Conservation (phyloP, 1,284 basidiomycete species). For the Tilletiaria anomala region DNA sequence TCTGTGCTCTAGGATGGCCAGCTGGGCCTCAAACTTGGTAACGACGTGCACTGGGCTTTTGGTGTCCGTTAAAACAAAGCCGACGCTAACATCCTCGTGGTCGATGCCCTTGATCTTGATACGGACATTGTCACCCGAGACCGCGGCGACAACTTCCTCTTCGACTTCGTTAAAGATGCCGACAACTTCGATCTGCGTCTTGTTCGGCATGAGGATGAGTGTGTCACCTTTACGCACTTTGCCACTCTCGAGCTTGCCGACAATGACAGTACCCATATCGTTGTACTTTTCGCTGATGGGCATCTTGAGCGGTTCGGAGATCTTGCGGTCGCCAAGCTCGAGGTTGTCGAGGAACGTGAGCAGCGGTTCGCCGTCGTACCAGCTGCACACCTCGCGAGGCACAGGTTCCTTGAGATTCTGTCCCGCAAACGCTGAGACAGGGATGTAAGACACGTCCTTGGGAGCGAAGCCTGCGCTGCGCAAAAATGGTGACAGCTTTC, state of each 20-base stretch:
- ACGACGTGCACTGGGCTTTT: slow-evolving; percentile 32
- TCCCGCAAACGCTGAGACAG: slow-evolving; percentile 35
- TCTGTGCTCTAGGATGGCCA: slow-evolving; percentile 37
- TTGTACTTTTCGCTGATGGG: slow-evolving; percentile 39
- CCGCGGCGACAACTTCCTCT: slow-evolving; percentile 37
- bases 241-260: slow-evolving; percentile 37
- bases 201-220: slow-evolving; percentile 35
- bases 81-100: slow-evolving; percentile 31
- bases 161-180: slow-evolving; percentile 36
- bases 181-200: slow-evolving; percentile 24
- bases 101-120: slow-evolving; percentile 38
- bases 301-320: slow-evolving; percentile 35
- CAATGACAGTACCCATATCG: slow-evolving; percentile 38
- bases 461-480: slow-evolving; percentile 33
- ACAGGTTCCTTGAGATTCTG: slow-evolving; percentile 38
- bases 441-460: slow-evolving; percentile 32
- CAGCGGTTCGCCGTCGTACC: slow-evolving; percentile 33
- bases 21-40: slow-evolving; percentile 36
- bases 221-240: slow-evolving; percentile 32
- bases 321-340: slow-evolving; percentile 32
- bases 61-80: slow-evolving; percentile 32
- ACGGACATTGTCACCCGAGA: slow-evolving; percentile 39
- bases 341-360: slow-evolving; percentile 31
- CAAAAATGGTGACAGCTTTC: slow-evolving; percentile 36
- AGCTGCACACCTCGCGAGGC: slow-evolving; percentile 20